These are phyloP conservation scores for Exsudoporus floridanus DNA, from an alignment of 1,284 basidiomycete species.

Conservation along the genomic window DNA sequence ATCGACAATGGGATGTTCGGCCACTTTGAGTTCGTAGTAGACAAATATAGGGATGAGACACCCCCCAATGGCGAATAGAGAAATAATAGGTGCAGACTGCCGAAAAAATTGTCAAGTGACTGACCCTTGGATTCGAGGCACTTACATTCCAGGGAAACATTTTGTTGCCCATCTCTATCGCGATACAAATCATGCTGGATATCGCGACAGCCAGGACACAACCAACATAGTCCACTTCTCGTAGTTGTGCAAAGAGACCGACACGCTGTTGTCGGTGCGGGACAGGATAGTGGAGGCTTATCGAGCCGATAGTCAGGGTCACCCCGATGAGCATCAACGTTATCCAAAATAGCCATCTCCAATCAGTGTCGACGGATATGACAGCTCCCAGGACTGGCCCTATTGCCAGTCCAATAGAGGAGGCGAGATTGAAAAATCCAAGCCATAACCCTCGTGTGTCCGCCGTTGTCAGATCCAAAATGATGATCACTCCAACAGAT, in stretches of 20 bases:
- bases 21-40: conserved; percentile 36
- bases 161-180: conserved; percentile 39
- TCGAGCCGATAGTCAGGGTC: conserved; percentile 29
- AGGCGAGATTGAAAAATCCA: conserved; percentile 36
- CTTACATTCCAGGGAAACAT: conserved; percentile 36
- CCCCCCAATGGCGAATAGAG: conserved; percentile 29
- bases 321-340: conserved; percentile 35
- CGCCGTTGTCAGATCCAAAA: conserved; percentile 33
- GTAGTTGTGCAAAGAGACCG: conserved; percentile 34
- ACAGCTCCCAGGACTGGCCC: conserved; percentile 34
- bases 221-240: conserved; percentile 35
- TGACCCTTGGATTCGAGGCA: not conserved
- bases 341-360: conserved; percentile 39
- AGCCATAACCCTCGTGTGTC: conserved; percentile 37
- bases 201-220: conserved; percentile 31
- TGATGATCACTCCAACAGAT: conserved; percentile 35
- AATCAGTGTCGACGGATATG: conserved; percentile 29
- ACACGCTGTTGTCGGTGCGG: conserved; percentile 33
- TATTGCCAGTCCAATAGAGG: conserved; percentile 32
- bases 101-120: conserved; percentile 8
- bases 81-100: conserved; percentile 33
- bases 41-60: conserved; percentile 35
- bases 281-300: conserved; percentile 34
- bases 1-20: conserved; percentile 35
- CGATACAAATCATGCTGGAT: conserved; percentile 37